Base-by-base conservation (phyloP, 495 filamentous ascomycete genomes). In the Hypoxylon cercidicola region DNA sequence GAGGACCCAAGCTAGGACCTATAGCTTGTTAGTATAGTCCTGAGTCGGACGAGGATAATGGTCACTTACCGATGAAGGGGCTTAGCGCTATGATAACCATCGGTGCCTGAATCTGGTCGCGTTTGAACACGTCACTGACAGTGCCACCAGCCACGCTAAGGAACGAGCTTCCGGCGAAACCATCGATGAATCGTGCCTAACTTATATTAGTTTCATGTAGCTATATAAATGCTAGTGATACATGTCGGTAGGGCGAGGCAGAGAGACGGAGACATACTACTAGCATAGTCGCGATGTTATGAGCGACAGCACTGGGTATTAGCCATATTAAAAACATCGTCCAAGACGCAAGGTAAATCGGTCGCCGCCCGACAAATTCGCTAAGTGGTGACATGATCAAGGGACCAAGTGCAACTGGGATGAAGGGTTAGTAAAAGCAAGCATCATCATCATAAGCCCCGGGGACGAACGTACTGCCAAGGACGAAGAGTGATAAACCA, bases 81-180 rank as follows among this genome's bases (percentile, higher is more conserved):
- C 85, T 81, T 7, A 89, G 82, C 1, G 92, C 91, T 69, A 93
- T 96, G 10, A 96, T 70, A 18, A 71, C 70, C 81, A 83, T 78
- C 20, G 84, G 83, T 30, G 83, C 81, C 54, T 86, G 86, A 49
- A 97, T 88, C 49, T 93, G 84, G 45, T 91, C 81, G 20, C 86
- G 87, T 13, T 79, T 78, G 74, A 97, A 98, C 76, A 97, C 77
- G 73, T 99, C 93, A 9, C 92, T 93, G 3, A 97, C 90, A 1
- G 93, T 97, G 0, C 93, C 94, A 23, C 95, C 94, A 3, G 93
- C 90, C 3, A 98, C 94, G 53, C 86, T 89, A 47, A 99, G 76
- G 73, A 99, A 98, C 1, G 94, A 93, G 60, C 87, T 90, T 6
- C 95, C 94, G 0, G 92, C 84, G 13, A 97, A 74, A 0, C 95